These are phyloP conservation scores for Cordyceps javanica DNA, from an alignment of 2,329 filamentous ascomycete genomes.

Conservation along the genomic window DNA sequence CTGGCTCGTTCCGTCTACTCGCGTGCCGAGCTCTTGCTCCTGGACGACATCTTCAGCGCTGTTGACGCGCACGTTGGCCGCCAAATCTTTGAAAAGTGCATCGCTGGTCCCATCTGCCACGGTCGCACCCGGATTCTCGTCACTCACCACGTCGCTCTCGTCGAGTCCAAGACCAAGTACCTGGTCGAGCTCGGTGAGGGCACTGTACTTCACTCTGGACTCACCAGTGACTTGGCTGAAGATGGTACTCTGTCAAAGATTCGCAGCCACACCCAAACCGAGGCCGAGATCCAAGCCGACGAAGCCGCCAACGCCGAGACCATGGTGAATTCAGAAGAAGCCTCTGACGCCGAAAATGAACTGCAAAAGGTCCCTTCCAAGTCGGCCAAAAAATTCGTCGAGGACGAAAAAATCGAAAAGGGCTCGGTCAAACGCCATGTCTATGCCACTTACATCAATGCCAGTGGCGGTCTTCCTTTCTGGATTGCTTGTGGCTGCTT, in stretches of 20 bases:
- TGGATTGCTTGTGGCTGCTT: conserved; percentile 51
- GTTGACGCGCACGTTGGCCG: conserved; percentile 77
- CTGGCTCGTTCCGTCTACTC: conserved; percentile 78
- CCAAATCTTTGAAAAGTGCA: conserved; percentile 70
- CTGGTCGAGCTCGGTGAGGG: conserved; percentile 68
- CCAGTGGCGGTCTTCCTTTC: conserved; percentile 56
- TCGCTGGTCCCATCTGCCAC: conserved; percentile 62
- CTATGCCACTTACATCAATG: conserved; percentile 61
- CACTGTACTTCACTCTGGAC: conserved; percentile 55
- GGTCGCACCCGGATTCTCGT: conserved; percentile 71
- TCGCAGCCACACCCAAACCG: conserved; percentile 47
- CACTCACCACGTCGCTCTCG: conserved; percentile 72
- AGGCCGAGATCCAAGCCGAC: conserved; percentile 41
- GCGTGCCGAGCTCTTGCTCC: conserved; percentile 65
- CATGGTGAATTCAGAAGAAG: conserved; percentile 49
- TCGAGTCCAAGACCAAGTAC: conserved; percentile 65
- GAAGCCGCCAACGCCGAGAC: conserved; percentile 37
- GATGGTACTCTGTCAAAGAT: conserved; percentile 52
- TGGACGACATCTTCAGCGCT: conserved; percentile 81
- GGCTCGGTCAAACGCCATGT: conserved; percentile 62
- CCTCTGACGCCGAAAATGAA: conserved; percentile 34
- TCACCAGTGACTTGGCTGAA: conserved; percentile 56
- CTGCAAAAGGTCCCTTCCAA: conserved; percentile 47
- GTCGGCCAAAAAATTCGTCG: conserved; percentile 62
- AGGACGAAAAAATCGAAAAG: conserved; percentile 66